Conservation (phyloP, 2,329 filamentous ascomycete genomes). For the Sporothrix globosa region DNA sequence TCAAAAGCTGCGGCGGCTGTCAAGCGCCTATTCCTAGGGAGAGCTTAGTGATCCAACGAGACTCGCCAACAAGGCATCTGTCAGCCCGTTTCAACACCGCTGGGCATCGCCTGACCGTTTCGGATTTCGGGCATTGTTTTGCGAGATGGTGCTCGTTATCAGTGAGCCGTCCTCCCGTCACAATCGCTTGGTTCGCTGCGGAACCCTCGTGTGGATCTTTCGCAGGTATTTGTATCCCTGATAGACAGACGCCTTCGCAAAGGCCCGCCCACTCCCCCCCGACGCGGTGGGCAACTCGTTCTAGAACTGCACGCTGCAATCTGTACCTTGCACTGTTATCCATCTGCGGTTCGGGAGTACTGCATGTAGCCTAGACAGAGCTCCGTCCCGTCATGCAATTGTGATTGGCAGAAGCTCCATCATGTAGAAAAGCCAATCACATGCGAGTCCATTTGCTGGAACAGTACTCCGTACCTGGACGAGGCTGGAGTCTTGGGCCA, state of each 20-base stretch:
- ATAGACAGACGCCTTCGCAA: not conserved
- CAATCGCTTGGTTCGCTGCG: not conserved
- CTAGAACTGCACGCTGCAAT: not conserved
- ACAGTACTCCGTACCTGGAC: not conserved
- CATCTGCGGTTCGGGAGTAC: not conserved
- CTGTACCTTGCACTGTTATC: not conserved
- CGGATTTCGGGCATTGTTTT: conserved; percentile 5
- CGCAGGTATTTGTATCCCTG: not conserved
- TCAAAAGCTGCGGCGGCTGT: not conserved
- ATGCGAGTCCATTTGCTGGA: conserved; percentile 6
- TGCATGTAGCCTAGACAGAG: not conserved
- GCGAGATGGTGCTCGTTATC: conserved; percentile 14
- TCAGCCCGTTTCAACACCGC: not conserved
- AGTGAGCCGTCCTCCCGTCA: too few relatives aligned
- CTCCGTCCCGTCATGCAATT: not conserved
- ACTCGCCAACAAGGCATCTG: not conserved
- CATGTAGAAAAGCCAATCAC: not conserved
- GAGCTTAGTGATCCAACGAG: not conserved
- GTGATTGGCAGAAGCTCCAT: conserved; percentile 4
- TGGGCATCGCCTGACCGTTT: not conserved
- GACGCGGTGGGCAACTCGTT: conserved; percentile 1
- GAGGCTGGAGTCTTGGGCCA: not conserved
- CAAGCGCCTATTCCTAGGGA: not conserved
- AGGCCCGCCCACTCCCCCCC: not conserved
- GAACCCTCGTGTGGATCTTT: not conserved